Evolutionary conservation across 225 moss, liverwort and hornwort species (phyloP), one percentile per base, ranked within the genome.

Genomic region (Pseudisothecium myosuroides): DNA sequence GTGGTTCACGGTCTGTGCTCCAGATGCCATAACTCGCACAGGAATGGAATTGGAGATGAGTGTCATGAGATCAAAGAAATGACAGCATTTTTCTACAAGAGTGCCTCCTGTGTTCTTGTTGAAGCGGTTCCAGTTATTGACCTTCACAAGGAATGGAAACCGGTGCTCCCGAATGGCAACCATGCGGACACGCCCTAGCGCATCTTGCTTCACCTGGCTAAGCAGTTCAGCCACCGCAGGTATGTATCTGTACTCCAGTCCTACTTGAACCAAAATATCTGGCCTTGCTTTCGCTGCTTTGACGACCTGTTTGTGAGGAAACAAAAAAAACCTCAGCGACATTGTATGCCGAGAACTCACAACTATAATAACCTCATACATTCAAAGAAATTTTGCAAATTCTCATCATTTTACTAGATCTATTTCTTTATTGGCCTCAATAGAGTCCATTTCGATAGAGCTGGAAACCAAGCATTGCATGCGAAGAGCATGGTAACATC

Each of bases 1-100:
- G 80, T 97, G 96, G 81, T 97, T 97, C 29, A 96, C 71, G 84
- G 93, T 63, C 63, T 97, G 97, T n/a, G 94, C 91, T 80, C 97
- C 97, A 32, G 97, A 97, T n/a, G 97, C 97, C 96, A 97, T 94
- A 80, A 97, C 93, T 73, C 96, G 96, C 63, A 95, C 89, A 63
- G 97, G 97, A 50, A 81, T 87, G 32, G 95, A 95, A 34, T 87
- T 82, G 26, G 95, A 78, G 11, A 96, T 97, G 68, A 96, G 89
- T 36, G 95, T 96, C 95, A 97, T 97, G 37, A 96, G 97, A 85
- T 97, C 97, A 84, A 97, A 97, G 88, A 97, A 97, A 85, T 97
- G 97, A 72, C 97, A 97, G 85, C 97, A 97, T 79, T 97, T 97
- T 86, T 97, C 97, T 72, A 97, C 97, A 76, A 97, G 90, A 23